These are phyloP conservation scores for Populus hybrid DNA, from an alignment of 441 rosid species.

Conservation along the genomic window DNA sequence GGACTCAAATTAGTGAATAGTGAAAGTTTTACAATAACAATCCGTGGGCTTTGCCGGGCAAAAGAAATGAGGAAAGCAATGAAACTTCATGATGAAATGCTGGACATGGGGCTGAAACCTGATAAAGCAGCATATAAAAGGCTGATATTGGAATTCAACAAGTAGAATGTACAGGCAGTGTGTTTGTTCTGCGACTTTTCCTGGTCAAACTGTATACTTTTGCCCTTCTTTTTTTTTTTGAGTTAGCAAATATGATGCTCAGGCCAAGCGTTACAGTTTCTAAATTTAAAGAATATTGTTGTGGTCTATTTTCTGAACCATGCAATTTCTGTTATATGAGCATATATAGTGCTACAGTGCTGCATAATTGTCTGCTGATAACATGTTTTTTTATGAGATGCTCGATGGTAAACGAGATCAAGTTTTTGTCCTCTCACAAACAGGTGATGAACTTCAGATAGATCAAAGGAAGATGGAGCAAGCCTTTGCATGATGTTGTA, in stretches of 20 bases:
- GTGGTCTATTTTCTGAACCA: too few species aligned
- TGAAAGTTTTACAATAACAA: constrained; percentile 44
- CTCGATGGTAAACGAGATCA: too few species aligned
- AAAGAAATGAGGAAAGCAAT: constrained; percentile 64
- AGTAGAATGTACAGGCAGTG: neutral
- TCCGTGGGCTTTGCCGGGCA: constrained; percentile 45
- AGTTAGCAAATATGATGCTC: neutral
- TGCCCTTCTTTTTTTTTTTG: neutral
- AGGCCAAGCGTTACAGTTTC: neutral
- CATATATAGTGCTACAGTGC: neutral
- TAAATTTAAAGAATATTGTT: too few species aligned
- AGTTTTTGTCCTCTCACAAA: neutral
- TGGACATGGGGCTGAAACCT: constrained; percentile 63
- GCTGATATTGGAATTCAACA: constrained; percentile 44
- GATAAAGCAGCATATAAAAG: constrained; percentile 51
- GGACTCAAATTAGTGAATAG: constrained; percentile 33
- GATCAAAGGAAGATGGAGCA: neutral
- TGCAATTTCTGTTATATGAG: neutral
- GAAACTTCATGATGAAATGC: constrained; percentile 69
- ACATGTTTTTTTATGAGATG: neutral
- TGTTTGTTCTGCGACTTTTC: neutral
- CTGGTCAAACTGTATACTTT: neutral
- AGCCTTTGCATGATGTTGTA: neutral
- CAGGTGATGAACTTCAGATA: neutral
- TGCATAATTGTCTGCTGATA: neutral